Base-by-base conservation (phyloP, 176 grass and related monocot species). In the Themeda triandra region DNA sequence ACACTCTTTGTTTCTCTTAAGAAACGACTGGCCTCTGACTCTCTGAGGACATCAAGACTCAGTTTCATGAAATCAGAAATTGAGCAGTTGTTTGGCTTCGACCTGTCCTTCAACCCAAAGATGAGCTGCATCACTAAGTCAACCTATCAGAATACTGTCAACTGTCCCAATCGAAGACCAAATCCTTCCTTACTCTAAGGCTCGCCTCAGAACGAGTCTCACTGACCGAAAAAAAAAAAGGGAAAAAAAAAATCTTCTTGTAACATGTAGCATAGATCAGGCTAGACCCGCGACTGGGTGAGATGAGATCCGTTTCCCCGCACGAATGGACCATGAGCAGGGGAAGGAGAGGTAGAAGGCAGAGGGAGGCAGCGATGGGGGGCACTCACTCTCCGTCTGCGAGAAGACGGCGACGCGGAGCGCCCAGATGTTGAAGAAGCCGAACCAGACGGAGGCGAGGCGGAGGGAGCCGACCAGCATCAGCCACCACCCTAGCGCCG, bases 391-490 rank as follows among this genome's bases (percentile, higher is more conserved):
- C 13, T 97, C 30, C 0, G 84, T 79, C 32, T 92, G 83, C 39
- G 95, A 95, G 91, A 98, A 98, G 84, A 98, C 92, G 69, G 95
- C 95, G 63, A 92, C 60, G 54, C 91, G 90, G 24, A 98, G 84
- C 44, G 92, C 95, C 95, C 92, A 98, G 81, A 95, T 98, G 88
- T 95, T 45, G 84, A 93, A 98, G 92, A 98, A 98, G 60, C 95
- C 95, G 71, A 98, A 98, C 95, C 95, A 98, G 41, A 98, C 91
- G 65, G 91, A 95, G 82, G 84, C 88, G 41, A 98, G 90, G 65
- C 95, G 91, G 30, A 93, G 92, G 27, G 84, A 91, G 5, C 95
- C 92, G 30, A 98, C 92, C 40, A 93, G 86, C 88, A 98, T 98
- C 33, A 98, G 81, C 95, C 92, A 98, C 95, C 92, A 95, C 0